Evolutionary conservation across 257 asterid species (phyloP).

Genomic region (Sherardia arvensis): DNA sequence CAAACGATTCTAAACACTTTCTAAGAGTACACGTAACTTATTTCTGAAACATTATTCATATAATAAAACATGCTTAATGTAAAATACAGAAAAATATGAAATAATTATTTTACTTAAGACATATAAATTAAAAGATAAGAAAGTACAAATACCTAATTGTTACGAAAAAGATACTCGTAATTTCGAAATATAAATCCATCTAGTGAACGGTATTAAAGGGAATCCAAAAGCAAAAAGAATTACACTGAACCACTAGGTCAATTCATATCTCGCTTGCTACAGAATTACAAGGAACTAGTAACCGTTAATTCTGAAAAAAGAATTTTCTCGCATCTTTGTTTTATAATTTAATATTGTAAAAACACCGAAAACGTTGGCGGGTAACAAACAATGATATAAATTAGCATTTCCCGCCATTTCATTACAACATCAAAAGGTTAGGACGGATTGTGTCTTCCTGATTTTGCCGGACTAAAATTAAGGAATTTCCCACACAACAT

Average conservation of each 20-base stretch:
- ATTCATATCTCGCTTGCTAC: background rate
- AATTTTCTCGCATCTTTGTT: background rate
- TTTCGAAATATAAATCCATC: background rate
- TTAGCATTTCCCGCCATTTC: constrained; percentile 18
- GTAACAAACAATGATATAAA: background rate
- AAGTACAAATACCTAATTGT: too few species aligned
- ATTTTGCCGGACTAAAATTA: background rate
- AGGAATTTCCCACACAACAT: background rate
- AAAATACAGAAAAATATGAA: too few species aligned
- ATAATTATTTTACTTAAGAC: too few species aligned
- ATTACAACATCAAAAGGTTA: background rate
- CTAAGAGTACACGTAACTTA: too few species aligned
- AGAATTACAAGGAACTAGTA: background rate
- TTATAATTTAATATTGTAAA: background rate
- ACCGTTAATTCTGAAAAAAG: background rate
- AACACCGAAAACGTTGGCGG: background rate
- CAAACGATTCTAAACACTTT: too few species aligned
- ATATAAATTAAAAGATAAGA: too few species aligned
- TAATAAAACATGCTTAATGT: too few species aligned
- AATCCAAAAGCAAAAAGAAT: too few species aligned
- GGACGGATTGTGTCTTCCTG: background rate
- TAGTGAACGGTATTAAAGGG: too few species aligned
- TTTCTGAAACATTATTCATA: too few species aligned
- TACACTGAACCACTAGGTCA: too few species aligned
- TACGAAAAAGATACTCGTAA: too few species aligned